These are phyloP conservation scores for Senna siamea DNA, from an alignment of 306 rosid species.

Conservation along the genomic window DNA sequence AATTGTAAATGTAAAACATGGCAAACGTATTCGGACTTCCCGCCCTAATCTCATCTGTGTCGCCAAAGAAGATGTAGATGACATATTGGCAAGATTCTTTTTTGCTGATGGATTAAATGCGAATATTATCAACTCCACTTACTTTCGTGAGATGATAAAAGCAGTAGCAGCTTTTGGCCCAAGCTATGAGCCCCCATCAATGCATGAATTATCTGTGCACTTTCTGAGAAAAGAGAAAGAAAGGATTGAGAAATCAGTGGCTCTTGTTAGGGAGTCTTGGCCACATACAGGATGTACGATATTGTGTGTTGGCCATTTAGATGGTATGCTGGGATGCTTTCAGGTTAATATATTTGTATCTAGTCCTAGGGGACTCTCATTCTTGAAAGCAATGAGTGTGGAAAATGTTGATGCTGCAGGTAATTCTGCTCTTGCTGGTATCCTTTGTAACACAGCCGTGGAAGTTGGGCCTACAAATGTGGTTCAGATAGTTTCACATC, in stretches of 20 bases:
- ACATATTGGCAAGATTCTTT: slow-evolving; percentile 56
- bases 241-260: slow-evolving; percentile 55
- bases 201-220: slow-evolving; percentile 49
- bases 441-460: slow-evolving; percentile 47
- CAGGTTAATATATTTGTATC: slow-evolving; percentile 54
- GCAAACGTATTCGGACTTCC: slow-evolving; percentile 45
- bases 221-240: slow-evolving; percentile 58
- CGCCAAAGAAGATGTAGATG: slow-evolving; percentile 61
- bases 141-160: slow-evolving; percentile 57
- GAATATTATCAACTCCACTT: slow-evolving; percentile 51
- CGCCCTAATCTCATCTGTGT: slow-evolving; percentile 41
- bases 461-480: slow-evolving; percentile 54
- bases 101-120: slow-evolving; percentile 53
- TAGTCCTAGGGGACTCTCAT: slow-evolving; percentile 58
- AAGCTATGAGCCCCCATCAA: slow-evolving; percentile 54
- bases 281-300: slow-evolving; percentile 61
- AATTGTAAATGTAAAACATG: slow-evolving; percentile 49
- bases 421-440: slow-evolving; percentile 32
- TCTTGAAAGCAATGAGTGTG: slow-evolving; percentile 50
- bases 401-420: slow-evolving; percentile 42
- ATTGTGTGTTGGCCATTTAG: slow-evolving; percentile 48
- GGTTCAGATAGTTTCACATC: slow-evolving; percentile 60
- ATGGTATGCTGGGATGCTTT: slow-evolving; percentile 42
- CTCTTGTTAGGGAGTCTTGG: slow-evolving; percentile 59
- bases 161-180: slow-evolving; percentile 57